Evolutionary conservation across 768 basidiomycete species (phyloP), one percentile per base, ranked within the genome.

Genomic region (Pisolithus tinctorius): DNA sequence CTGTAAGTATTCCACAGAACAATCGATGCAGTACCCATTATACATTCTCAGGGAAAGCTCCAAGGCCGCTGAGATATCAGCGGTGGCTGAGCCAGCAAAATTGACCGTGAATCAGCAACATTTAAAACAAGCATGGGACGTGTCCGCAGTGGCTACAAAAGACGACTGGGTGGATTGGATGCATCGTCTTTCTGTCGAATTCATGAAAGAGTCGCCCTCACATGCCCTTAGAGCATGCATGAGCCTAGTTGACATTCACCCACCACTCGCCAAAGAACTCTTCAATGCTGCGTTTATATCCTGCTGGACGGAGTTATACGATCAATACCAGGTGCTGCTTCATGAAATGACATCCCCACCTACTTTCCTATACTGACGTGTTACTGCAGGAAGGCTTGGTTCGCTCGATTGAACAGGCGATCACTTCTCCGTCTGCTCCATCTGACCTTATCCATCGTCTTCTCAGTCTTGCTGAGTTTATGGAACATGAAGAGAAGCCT

Each of bases 261-360:
- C 85, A 20, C 92, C 93, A 1, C 77, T 98, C 46, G 93, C 93
- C 0, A 86, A 88, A 60, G 95, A 98, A 62, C 72, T 99, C 10
- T 98, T 97, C 77, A 98, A 98, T 65, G 93, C 94, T 4, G 96
- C 96, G 0, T 99, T 99, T 69, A 79, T 98, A 16, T 97, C 94
- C 4, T 99, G 96, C 57, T 99, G 96, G 95, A 80, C 83, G 1
- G 93, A 96, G 59, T 72, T 99, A 6, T 98, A 93, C 60, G 94
- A 97, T 48, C 86, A 91, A 63, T 98, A 97, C 69, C 95, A 97
- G 79, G 94, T 93, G 60, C 27, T 42, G 49, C 47, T 45, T 36
- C 3, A 50, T 36, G 26, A 30, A 10, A 4, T 9, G 16, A 31
- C 17, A 30, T 53, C 25, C 20, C 9, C 48, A 13, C 17, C 45